phyloP scores from a whole-genome alignment of 495 filamentous ascomycete genomes.

The Margaritispora aquatica region DNA sequence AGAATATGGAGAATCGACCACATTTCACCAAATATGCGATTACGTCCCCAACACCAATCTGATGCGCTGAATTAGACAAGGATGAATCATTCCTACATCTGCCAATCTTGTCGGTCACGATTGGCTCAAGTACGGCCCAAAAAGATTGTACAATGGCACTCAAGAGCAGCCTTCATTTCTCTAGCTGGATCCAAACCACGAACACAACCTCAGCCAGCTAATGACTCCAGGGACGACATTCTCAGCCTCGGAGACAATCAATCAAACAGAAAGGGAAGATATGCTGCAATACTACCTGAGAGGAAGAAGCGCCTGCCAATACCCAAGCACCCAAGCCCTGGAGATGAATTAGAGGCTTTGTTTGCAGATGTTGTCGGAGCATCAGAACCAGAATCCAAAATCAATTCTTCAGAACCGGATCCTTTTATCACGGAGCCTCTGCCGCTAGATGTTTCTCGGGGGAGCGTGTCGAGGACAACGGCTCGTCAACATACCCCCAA shows the following conservation, averaged over 20 bases:
- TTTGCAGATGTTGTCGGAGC: slow-evolving; percentile 14
- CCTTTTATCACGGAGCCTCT: too few relatives aligned
- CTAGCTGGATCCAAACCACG: slow-evolving; percentile 6
- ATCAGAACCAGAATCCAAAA: neutral
- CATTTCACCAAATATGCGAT: neutral
- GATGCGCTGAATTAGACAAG: neutral
- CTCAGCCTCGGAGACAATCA: slow-evolving; percentile 3
- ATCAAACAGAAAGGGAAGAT: neutral
- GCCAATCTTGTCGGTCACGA: slow-evolving; percentile 16
- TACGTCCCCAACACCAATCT: neutral
- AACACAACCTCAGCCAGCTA: neutral
- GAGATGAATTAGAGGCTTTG: slow-evolving; percentile 19
- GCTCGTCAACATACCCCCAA: neutral
- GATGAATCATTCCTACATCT: slow-evolving; percentile 22
- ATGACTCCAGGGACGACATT: slow-evolving; percentile 3
- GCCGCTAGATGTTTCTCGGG: too few relatives aligned
- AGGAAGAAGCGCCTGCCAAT: neutral
- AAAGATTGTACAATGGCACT: slow-evolving; percentile 8
- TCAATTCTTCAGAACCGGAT: neutral
- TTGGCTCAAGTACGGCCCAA: slow-evolving; percentile 2
- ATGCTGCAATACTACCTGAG: neutral
- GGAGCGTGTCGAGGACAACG: too few relatives aligned
- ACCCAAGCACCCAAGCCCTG: neutral
- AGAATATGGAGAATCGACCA: neutral
- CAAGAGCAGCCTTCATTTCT: slow-evolving; percentile 23